A percentile compares a stretch with the other conserved stretches of the same genome.
Evolutionary conservation across 2,329 filamentous ascomycete genomes (phyloP).

Genomic region (Fusarium ramigenum): DNA sequence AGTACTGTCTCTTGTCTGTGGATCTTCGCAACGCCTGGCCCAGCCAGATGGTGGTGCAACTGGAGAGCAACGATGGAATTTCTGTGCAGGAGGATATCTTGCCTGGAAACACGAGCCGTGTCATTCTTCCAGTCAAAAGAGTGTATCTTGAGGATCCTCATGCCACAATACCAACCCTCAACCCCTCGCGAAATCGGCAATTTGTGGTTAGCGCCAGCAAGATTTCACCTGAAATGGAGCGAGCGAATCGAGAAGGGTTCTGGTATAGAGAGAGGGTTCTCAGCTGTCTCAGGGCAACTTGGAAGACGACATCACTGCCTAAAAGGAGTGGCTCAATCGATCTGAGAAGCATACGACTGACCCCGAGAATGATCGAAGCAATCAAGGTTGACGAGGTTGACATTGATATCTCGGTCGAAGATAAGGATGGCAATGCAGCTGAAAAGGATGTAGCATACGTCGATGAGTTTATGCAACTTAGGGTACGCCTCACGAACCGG

Average conservation of each 20-base stretch:
- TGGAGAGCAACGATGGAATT: slow-evolving; percentile 64
- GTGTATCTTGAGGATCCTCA: slow-evolving; percentile 81
- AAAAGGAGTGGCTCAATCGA: slow-evolving; percentile 75
- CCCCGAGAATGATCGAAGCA: slow-evolving; percentile 81
- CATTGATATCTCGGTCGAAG: slow-evolving; percentile 68
- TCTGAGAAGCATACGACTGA: slow-evolving; percentile 78
- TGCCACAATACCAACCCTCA: slow-evolving; percentile 80
- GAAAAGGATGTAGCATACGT: slow-evolving; percentile 46
- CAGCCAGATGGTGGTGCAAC: slow-evolving; percentile 73
- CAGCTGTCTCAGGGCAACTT: slow-evolving; percentile 74
- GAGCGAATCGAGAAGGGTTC: slow-evolving; percentile 81
- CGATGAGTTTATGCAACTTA: slow-evolving; percentile 72
- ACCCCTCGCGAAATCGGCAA: slow-evolving; percentile 85
- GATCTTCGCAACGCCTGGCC: slow-evolving; percentile 94
- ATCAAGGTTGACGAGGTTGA: slow-evolving; percentile 82
- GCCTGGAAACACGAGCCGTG: slow-evolving; percentile 75
- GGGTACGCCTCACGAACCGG: slow-evolving; percentile 78
- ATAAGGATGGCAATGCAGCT: slow-evolving; percentile 36
- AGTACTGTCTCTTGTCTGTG: slow-evolving; percentile 81
- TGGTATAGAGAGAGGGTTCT: slow-evolving; percentile 90
- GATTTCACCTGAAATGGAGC: slow-evolving; percentile 81
- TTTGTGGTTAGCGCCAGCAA: slow-evolving; percentile 88
- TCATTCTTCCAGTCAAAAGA: slow-evolving; percentile 79
- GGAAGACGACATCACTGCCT: slow-evolving; percentile 67
- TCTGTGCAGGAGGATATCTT: slow-evolving; percentile 66